Conservation (phyloP, 768 basidiomycete genomes). For the Boletus vinaceobasis region DNA sequence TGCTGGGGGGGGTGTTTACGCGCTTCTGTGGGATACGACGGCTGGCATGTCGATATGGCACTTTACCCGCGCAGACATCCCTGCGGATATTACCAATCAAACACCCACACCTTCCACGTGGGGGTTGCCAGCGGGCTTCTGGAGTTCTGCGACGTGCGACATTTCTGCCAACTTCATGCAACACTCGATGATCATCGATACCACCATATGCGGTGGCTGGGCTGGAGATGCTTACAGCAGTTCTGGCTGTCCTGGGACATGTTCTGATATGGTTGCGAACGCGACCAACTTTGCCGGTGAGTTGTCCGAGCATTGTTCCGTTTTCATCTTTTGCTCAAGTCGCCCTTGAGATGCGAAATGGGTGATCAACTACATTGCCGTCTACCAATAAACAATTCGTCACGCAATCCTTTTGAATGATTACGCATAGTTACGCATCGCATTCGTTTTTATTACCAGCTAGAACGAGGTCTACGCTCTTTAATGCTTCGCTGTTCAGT, state of each 20-base stretch:
- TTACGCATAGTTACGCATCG: background rate
- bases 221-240: slow-evolving; percentile 21
- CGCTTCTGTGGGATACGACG: slow-evolving; percentile 47
- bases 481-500: slow-evolving; percentile 5
- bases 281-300: slow-evolving; percentile 51
- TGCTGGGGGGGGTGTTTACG: slow-evolving; percentile 50
- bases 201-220: slow-evolving; percentile 34
- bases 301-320: slow-evolving; percentile 3
- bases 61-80: slow-evolving; percentile 51
- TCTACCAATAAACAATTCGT: slow-evolving; percentile 39
- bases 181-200: slow-evolving; percentile 46
- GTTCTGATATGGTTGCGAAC: slow-evolving; percentile 47
- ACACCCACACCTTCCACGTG: slow-evolving; percentile 48
- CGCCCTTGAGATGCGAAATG: slow-evolving; percentile 46
- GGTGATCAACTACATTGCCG: slow-evolving; percentile 54
- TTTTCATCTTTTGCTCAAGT: slow-evolving; percentile 5
- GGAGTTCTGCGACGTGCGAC: slow-evolving; percentile 47
- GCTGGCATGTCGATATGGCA: slow-evolving; percentile 55
- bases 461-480: background rate
- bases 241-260: slow-evolving; percentile 42
- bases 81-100: slow-evolving; percentile 45
- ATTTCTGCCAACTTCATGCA: slow-evolving; percentile 49
- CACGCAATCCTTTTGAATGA: background rate
- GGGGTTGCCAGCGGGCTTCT: slow-evolving; percentile 52
- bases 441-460: background rate